These are phyloP conservation scores for Suillus weaverae DNA, from an alignment of 768 basidiomycete species.

Conservation along the genomic window DNA sequence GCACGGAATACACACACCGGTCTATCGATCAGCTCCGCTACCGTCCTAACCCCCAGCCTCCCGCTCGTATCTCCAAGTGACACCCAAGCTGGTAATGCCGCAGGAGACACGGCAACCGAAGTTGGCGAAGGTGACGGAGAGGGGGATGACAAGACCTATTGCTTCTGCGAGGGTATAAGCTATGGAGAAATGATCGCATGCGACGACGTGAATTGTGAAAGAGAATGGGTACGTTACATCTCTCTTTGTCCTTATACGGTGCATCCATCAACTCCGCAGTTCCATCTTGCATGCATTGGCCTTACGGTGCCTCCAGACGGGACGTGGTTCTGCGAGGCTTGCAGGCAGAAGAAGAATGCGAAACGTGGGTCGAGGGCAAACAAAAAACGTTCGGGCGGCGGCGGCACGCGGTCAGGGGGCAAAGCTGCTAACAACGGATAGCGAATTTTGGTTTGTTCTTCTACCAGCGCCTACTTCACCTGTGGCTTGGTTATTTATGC, in stretches of 20 bases:
- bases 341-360: conserved; percentile 52
- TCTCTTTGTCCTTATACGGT: conserved; percentile 10
- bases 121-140: conserved; percentile 55
- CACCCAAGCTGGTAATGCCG: conserved; percentile 37
- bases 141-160: conserved; percentile 68
- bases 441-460: conserved; percentile 8
- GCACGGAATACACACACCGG: conserved; percentile 39
- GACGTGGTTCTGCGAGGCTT: conserved; percentile 74
- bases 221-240: conserved; percentile 77
- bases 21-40: conserved; percentile 25
- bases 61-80: conserved; percentile 30
- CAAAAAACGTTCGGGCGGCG: conserved; percentile 47
- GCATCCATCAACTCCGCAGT: conserved; percentile 44
- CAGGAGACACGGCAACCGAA: conserved; percentile 40
- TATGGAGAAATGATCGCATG: conserved; percentile 97
- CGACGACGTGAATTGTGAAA: conserved; percentile 75
- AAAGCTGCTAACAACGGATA: conserved; percentile 33
- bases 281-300: conserved; percentile 77
- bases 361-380: conserved; percentile 53
- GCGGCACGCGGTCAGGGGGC: conserved; percentile 26
- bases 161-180: conserved; percentile 80
- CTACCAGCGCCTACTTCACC: neutral
- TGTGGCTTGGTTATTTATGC: neutral
- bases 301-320: conserved; percentile 66
- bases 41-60: conserved; percentile 25